A percentile compares a stretch with the other conserved stretches of the same genome.
Evolutionary conservation across 495 filamentous ascomycete species (phyloP).

Genomic region (Penicillium silybi): DNA sequence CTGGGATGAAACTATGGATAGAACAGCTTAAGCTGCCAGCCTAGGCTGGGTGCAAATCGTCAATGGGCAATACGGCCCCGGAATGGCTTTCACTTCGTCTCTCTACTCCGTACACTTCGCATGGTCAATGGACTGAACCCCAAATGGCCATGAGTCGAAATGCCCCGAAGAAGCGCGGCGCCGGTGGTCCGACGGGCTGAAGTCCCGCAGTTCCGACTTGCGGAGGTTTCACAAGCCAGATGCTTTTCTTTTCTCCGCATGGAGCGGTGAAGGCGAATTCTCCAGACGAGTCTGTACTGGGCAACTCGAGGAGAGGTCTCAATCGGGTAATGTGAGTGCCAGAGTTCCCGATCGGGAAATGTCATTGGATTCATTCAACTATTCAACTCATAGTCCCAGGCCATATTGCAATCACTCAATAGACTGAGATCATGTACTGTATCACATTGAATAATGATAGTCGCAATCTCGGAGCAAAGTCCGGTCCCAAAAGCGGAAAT

Average conservation of each 20-base stretch:
- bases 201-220: constrained; percentile 9
- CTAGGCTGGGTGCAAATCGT: not conserved
- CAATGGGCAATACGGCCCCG: not conserved
- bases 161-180: constrained; percentile 1
- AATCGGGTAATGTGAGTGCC: not conserved
- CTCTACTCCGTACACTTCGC: not conserved
- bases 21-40: not conserved
- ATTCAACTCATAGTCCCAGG: not conserved
- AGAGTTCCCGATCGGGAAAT: not conserved
- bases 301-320: not conserved
- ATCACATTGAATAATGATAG: not conserved
- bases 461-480: constrained; percentile 6
- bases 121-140: not conserved
- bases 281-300: not conserved
- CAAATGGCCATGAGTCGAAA: too few species aligned
- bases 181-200: constrained; percentile 6
- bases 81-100: not conserved
- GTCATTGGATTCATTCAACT: not conserved
- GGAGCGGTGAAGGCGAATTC: constrained; percentile 12
- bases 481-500: constrained; percentile 15
- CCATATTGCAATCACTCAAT: not conserved
- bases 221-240: constrained; percentile 10
- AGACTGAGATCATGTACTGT: not conserved
- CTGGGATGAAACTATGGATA: not conserved
- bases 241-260: constrained; percentile 12